Conservation (phyloP, 345 rosid species). For the Microcos paniculata region DNA sequence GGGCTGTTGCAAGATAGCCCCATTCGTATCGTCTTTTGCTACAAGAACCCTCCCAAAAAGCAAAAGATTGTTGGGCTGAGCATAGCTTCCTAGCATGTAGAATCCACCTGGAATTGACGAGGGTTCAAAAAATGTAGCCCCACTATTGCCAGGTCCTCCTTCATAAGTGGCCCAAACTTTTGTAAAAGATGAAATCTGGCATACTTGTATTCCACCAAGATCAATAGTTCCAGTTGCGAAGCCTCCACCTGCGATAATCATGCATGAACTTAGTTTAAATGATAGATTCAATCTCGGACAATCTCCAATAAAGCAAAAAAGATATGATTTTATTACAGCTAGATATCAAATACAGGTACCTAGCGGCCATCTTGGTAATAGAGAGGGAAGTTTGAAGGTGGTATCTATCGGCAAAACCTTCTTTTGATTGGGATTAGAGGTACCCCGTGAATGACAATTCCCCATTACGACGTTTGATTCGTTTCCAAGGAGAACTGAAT, state of each 20-base stretch:
- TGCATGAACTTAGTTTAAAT: too few relatives aligned
- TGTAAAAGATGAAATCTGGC: conserved; percentile 51
- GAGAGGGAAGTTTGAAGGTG: conserved; percentile 60
- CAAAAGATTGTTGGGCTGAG: conserved; percentile 57
- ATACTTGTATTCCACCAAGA: conserved; percentile 62
- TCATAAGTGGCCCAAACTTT: conserved; percentile 59
- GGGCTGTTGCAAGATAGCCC: conserved; percentile 50
- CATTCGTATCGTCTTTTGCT: conserved; percentile 40
- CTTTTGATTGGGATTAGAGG: conserved; percentile 29
- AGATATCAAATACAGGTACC: conserved; percentile 34
- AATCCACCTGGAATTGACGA: conserved; percentile 44
- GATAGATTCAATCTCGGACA: too few relatives aligned
- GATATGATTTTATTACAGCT: too few relatives aligned
- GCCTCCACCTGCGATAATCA: conserved; percentile 40
- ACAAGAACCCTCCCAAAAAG: conserved; percentile 67
- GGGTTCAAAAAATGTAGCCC: conserved; percentile 76
- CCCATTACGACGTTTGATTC: conserved; percentile 34
- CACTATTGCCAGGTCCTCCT: conserved; percentile 69
- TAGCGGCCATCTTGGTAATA: conserved; percentile 52
- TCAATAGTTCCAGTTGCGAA: conserved; percentile 57
- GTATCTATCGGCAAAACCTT: conserved; percentile 48
- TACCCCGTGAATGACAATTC: too few relatives aligned
- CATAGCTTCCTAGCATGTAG: conserved; percentile 57
- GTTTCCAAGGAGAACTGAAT: neutral
- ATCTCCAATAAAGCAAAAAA: too few relatives aligned